These are phyloP conservation scores for Fusarium setosum DNA, from an alignment of 2,329 filamentous ascomycete genomes.

Conservation along the genomic window DNA sequence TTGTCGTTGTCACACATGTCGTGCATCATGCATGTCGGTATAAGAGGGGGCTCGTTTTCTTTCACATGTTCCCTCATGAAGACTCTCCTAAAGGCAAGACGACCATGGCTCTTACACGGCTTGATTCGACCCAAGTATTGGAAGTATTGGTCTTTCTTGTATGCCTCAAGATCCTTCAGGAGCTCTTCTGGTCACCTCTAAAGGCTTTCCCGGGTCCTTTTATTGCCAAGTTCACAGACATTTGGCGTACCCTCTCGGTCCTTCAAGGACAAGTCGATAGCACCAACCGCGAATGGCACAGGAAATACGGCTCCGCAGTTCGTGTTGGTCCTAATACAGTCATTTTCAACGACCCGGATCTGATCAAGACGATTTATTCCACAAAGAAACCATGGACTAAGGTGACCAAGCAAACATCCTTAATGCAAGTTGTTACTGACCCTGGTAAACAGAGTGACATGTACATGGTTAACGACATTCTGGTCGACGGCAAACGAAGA, in stretches of 20 bases:
- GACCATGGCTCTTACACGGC: not conserved
- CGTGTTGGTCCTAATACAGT: not conserved
- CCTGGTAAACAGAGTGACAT: not conserved
- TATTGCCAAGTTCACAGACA: not conserved
- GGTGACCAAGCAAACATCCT: not conserved
- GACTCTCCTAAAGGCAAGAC: no score
- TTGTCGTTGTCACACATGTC: no score
- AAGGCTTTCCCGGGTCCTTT: not conserved
- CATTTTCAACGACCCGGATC: not conserved
- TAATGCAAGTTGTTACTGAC: not conserved
- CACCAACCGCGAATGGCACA: not conserved
- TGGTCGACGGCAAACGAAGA: not conserved
- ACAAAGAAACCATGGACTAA: not conserved
- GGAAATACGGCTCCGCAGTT: not conserved
- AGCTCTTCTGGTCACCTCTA: not conserved
- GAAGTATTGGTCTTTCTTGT: not conserved
- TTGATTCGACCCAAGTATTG: not conserved
- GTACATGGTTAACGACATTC: not conserved
- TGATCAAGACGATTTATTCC: not conserved
- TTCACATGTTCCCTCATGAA: no score
- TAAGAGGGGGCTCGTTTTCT: no score
- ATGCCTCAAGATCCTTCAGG: not conserved
- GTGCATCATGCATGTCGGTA: no score
- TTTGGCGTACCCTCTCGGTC: not conserved
- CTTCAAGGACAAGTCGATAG: not conserved